Percentiles rank a stretch among this genome's conserved stretches.
These are phyloP conservation scores for Retiboletus flavoniger DNA, from an alignment of 1,284 basidiomycete genomes.

Conservation along the genomic window DNA sequence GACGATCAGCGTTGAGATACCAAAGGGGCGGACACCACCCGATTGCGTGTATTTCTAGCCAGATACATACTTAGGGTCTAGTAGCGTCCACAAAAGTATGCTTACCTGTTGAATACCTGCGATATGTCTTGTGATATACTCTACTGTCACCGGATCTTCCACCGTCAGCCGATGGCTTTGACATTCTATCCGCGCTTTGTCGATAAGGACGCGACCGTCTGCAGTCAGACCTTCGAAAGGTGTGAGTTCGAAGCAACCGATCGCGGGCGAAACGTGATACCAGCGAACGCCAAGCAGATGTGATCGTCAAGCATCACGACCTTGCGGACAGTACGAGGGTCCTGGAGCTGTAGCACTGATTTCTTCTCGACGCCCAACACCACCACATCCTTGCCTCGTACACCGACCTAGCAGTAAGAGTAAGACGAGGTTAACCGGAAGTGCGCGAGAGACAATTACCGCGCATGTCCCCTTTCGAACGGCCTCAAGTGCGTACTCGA, in stretches of 20 bases:
- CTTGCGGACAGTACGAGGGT: slow-evolving; percentile 95
- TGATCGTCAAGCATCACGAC: slow-evolving; percentile 99
- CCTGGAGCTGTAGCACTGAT: slow-evolving; percentile 94
- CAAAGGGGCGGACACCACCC: slow-evolving; percentile 97
- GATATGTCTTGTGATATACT: slow-evolving; percentile 98
- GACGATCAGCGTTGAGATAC: slow-evolving; percentile 95
- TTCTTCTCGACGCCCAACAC: slow-evolving; percentile 99
- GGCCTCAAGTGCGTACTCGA: slow-evolving; percentile 97
- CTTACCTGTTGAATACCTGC: slow-evolving; percentile 95
- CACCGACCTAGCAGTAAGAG: slow-evolving; percentile 71
- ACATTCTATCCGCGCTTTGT: slow-evolving; percentile 97
- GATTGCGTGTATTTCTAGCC: slow-evolving; percentile 94
- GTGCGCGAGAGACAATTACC: slow-evolving; percentile 46
- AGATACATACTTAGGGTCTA: background rate
- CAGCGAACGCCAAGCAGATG: slow-evolving; percentile 95
- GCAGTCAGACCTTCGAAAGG: slow-evolving; percentile 76
- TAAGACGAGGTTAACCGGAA: slow-evolving; percentile 4
- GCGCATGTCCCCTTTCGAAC: slow-evolving; percentile 98
- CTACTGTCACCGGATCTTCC: slow-evolving; percentile 96
- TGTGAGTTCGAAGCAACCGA: slow-evolving; percentile 10
- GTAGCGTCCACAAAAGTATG: background rate
- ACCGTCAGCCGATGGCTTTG: slow-evolving; percentile 97
- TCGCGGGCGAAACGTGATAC: slow-evolving; percentile 45
- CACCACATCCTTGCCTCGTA: slow-evolving; percentile 92
- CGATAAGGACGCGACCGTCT: slow-evolving; percentile 96